These are phyloP conservation scores for Peribolospora kevripleyi DNA, from an alignment of 768 basidiomycete genomes.

Conservation along the genomic window DNA sequence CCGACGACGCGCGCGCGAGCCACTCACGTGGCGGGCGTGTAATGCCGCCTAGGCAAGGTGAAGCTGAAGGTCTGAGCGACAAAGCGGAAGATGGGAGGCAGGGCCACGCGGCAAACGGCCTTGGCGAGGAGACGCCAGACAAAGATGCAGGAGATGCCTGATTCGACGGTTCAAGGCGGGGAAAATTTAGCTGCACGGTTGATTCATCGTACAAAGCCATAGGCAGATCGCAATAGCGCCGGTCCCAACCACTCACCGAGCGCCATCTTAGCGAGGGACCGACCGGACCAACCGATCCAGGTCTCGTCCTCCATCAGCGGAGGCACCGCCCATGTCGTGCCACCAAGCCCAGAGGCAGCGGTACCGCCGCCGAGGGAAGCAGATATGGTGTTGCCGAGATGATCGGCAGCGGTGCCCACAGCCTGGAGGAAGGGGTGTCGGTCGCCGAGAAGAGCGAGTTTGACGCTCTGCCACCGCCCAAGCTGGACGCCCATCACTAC, in stretches of 20 bases:
- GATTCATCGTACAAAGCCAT: background rate
- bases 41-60: slow-evolving; percentile 65
- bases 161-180: slow-evolving; percentile 15
- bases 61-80: slow-evolving; percentile 28
- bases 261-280: slow-evolving; percentile 20
- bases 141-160: slow-evolving; percentile 58
- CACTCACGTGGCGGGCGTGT: slow-evolving; percentile 56
- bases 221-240: slow-evolving; percentile 4
- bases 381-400: background rate
- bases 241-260: slow-evolving; percentile 18
- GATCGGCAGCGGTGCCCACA: slow-evolving; percentile 19
- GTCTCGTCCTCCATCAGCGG: slow-evolving; percentile 3
- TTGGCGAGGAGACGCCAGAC: slow-evolving; percentile 74
- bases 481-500: slow-evolving; percentile 52
- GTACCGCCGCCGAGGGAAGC: background rate
- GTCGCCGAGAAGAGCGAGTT: slow-evolving; percentile 2
- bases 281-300: background rate
- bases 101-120: slow-evolving; percentile 38
- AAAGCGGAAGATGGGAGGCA: slow-evolving; percentile 65
- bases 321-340: background rate
- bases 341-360: no score
- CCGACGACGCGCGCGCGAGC: no score
- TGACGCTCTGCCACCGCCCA: slow-evolving; percentile 36
- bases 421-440: slow-evolving; percentile 20
- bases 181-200: background rate